Conservation (phyloP, 2,329 filamentous ascomycete genomes). For the Alternaria sp. region DNA sequence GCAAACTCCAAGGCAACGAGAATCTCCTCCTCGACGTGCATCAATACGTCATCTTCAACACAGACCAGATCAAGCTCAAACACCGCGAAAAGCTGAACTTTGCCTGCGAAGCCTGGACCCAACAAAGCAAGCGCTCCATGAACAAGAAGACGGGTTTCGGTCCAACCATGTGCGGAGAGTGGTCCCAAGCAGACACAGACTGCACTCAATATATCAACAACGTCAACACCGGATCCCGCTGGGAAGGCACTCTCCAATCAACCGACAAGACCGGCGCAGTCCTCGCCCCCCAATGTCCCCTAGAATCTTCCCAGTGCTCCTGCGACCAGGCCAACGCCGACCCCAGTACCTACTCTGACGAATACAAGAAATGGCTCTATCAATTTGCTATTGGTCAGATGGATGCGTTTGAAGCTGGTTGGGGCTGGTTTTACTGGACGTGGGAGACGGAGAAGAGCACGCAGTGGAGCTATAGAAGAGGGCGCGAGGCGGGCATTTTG, state of each 20-base stretch:
- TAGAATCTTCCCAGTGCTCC: slow-evolving; percentile 67
- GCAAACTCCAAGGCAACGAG: slow-evolving; percentile 74
- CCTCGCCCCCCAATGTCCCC: slow-evolving; percentile 77
- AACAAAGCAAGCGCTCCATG: slow-evolving; percentile 77
- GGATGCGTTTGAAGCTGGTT: slow-evolving; percentile 88
- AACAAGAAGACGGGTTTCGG: slow-evolving; percentile 82
- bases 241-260: slow-evolving; percentile 85
- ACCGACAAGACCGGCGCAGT: slow-evolving; percentile 69
- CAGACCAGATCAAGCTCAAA: slow-evolving; percentile 79
- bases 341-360: slow-evolving; percentile 69
- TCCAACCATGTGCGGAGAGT: slow-evolving; percentile 93
- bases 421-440: slow-evolving; percentile 99
- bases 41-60: slow-evolving; percentile 98
- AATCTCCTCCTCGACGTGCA: slow-evolving; percentile 92
- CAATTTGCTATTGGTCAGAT: slow-evolving; percentile 97
- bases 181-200: slow-evolving; percentile 97
- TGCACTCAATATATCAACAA: slow-evolving; percentile 89
- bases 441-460: slow-evolving; percentile 87
- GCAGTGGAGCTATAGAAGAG: slow-evolving; percentile 93
- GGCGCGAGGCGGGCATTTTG: slow-evolving; percentile 78
- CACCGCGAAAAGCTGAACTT: slow-evolving; percentile 87
- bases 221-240: slow-evolving; percentile 85
- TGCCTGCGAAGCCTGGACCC: slow-evolving; percentile 85
- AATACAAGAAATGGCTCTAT: slow-evolving; percentile 84
- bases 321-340: slow-evolving; percentile 81